Percentiles rank a stretch among this genome's conserved stretches.
Conservation (phyloP, 495 filamentous ascomycete species). For the Penicillium egyptiacum region DNA sequence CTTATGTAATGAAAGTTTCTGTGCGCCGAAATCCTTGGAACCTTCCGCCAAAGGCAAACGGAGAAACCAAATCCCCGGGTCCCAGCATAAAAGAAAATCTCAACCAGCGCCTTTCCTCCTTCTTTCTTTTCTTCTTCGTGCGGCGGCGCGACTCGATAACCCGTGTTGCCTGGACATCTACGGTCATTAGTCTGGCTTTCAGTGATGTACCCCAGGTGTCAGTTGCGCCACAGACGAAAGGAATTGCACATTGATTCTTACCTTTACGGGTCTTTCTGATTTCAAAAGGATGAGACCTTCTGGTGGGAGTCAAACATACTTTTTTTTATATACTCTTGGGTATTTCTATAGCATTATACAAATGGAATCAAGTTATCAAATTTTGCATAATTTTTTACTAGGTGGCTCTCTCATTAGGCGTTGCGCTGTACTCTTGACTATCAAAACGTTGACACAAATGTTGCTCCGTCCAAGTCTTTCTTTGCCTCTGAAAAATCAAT, state of each 20-base stretch:
- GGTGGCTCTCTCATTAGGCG: background rate
- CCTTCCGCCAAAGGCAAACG: conserved; percentile 6
- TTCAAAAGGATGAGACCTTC: conserved; percentile 48
- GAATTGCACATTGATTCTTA: conserved; percentile 60
- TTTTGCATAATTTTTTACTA: too few species aligned
- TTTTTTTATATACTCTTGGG: background rate
- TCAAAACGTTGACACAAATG: background rate
- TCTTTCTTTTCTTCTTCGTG: conserved; percentile 56
- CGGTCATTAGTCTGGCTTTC: conserved; percentile 25
- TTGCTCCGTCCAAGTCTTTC: background rate
- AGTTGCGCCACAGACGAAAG: conserved; percentile 59
- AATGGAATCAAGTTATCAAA: background rate
- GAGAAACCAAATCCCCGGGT: conserved; percentile 15
- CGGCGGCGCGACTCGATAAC: conserved; percentile 57
- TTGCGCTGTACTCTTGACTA: background rate
- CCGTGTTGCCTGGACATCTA: conserved; percentile 56
- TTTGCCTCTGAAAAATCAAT: background rate
- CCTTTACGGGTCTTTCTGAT: conserved; percentile 51
- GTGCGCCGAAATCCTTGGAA: conserved; percentile 4
- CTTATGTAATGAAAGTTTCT: conserved; percentile 15
- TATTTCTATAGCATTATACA: background rate
- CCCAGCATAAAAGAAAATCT: conserved; percentile 28
- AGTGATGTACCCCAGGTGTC: conserved; percentile 57
- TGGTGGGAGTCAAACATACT: conserved; percentile 52
- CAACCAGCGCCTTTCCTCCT: conserved; percentile 22